A percentile compares a stretch with the other conserved stretches of the same genome.
Evolutionary conservation across 2,329 filamentous ascomycete genomes (phyloP).

Genomic region (Alternaria tenuissima): DNA sequence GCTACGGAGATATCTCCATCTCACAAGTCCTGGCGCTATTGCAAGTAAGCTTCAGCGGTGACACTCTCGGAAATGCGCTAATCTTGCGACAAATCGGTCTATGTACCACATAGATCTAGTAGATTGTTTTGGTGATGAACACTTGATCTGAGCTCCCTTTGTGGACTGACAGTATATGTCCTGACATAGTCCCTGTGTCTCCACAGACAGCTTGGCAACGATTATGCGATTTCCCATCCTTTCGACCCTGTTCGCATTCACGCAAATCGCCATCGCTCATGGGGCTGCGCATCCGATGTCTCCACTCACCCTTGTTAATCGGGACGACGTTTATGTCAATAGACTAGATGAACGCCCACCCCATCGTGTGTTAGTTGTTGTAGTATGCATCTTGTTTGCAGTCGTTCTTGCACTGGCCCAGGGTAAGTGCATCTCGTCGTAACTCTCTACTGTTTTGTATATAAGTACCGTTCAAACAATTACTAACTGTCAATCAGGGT

Average conservation of each 20-base stretch:
- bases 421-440: slow-evolving; percentile 18
- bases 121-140: background rate
- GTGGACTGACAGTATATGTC: slow-evolving; percentile 2
- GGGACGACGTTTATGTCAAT: background rate
- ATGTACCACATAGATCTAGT: background rate
- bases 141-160: slow-evolving; percentile 2
- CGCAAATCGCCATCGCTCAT: background rate
- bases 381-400: slow-evolving; percentile 22
- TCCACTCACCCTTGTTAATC: background rate
- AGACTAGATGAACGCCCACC: slow-evolving; percentile 13
- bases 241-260: background rate
- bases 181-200: background rate
- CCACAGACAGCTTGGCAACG: background rate
- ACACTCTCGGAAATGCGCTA: background rate
- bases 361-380: slow-evolving; percentile 19
- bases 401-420: slow-evolving; percentile 28
- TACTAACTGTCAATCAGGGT: slow-evolving; percentile 18
- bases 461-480: background rate
- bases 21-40: background rate
- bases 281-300: slow-evolving; percentile 3
- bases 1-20: slow-evolving; percentile 10
- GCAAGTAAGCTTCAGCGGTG: slow-evolving; percentile 1
- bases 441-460: too few relatives aligned
- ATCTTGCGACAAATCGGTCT: background rate
- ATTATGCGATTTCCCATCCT: background rate